A percentile compares a stretch with the other conserved stretches of the same genome.
phyloP scores from a whole-genome alignment of 148 eudicot species.

The Gaultheria prostrata region DNA sequence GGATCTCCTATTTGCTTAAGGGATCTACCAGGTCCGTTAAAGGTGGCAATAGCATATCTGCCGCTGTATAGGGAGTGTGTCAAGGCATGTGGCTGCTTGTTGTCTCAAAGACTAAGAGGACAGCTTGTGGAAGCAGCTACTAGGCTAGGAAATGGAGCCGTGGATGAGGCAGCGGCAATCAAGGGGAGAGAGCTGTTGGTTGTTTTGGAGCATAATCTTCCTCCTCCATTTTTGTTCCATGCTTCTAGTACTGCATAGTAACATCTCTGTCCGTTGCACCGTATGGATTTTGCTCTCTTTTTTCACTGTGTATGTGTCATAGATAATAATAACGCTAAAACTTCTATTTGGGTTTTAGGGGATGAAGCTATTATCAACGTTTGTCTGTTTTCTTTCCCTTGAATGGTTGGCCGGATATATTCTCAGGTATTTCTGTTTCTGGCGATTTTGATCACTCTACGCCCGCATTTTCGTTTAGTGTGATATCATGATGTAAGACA shows the following conservation, averaged over 20 bases:
- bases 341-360: constrained; percentile 10
- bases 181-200: constrained; percentile 52
- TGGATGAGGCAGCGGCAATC: constrained; percentile 25
- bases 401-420: not conserved
- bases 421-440: not conserved
- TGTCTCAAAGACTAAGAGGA: constrained; percentile 77
- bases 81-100: constrained; percentile 66
- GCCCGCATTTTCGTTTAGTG: not conserved
- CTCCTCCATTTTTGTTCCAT: constrained; percentile 64
- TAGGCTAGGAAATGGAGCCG: constrained; percentile 49
- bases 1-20: constrained; percentile 59
- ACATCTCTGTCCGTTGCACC: not conserved
- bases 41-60: constrained; percentile 86
- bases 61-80: constrained; percentile 84
- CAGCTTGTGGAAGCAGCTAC: constrained; percentile 80
- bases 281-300: not conserved
- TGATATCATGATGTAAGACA: not conserved
- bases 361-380: constrained; percentile 10
- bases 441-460: not conserved
- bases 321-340: not conserved
- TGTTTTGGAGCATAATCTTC: constrained; percentile 76
- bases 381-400: not conserved
- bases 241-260: constrained; percentile 15
- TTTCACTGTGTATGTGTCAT: not conserved
- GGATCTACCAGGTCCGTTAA: constrained; percentile 73